Conservation (phyloP, 352 stramenopile genomes). For the Halophytophthora polymorphica region DNA sequence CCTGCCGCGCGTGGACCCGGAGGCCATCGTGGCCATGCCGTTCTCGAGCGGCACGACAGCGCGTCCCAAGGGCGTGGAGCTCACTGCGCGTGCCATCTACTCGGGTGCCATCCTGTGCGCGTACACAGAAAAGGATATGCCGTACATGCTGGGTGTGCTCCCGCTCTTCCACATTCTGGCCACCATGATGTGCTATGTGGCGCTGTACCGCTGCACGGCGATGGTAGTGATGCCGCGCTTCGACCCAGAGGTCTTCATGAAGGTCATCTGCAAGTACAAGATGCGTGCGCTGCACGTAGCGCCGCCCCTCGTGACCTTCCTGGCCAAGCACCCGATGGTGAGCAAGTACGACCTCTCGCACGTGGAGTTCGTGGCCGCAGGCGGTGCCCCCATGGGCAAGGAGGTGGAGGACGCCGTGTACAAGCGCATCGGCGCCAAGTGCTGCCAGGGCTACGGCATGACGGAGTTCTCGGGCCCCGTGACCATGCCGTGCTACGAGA, state of each 20-base stretch:
- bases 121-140: too few relatives aligned
- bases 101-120: too few relatives aligned
- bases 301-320: slow-evolving; percentile 67
- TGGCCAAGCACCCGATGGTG: slow-evolving; percentile 85
- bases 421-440: slow-evolving; percentile 44
- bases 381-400: slow-evolving; percentile 73
- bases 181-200: slow-evolving; percentile 78
- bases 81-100: slow-evolving; percentile 84
- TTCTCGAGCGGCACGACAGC: slow-evolving; percentile 93
- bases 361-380: slow-evolving; percentile 63
- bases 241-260: slow-evolving; percentile 86
- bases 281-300: slow-evolving; percentile 52
- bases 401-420: slow-evolving; percentile 59
- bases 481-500: slow-evolving; percentile 23
- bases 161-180: slow-evolving; percentile 97
- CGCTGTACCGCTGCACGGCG: slow-evolving; percentile 72
- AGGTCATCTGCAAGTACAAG: slow-evolving; percentile 63
- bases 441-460: slow-evolving; percentile 53
- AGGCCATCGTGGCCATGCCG: slow-evolving; percentile 47
- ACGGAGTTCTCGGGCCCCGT: slow-evolving; percentile 48
- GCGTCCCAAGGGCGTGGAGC: slow-evolving; percentile 83
- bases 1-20: slow-evolving; percentile 12
- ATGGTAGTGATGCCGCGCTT: slow-evolving; percentile 90
- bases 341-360: slow-evolving; percentile 84
- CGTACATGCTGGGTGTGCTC: slow-evolving; percentile 55